Conservation (phyloP, 2,329 filamentous ascomycete genomes). For the Fusarium vanettenii region DNA sequence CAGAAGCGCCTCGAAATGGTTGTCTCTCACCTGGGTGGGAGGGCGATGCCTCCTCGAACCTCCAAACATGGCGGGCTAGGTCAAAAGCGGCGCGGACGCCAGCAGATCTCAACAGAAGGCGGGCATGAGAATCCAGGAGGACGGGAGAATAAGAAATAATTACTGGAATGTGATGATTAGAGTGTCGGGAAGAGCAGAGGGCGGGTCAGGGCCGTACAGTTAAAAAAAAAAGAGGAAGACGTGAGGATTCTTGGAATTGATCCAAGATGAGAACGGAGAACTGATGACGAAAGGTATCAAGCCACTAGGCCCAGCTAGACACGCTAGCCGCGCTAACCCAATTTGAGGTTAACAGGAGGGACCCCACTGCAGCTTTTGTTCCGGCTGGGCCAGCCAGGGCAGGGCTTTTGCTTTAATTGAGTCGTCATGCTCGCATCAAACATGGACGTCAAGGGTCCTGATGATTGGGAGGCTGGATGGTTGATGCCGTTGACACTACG, state of each 20-base stretch:
- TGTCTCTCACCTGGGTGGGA: constrained; percentile 60
- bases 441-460: neutral
- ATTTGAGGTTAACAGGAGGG: constrained; percentile 16
- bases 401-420: neutral
- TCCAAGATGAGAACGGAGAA: constrained; percentile 16
- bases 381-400: constrained; percentile 2
- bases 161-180: constrained; percentile 22
- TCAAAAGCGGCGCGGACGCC: constrained; percentile 38
- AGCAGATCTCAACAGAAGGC: constrained; percentile 22
- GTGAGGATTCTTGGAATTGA: constrained; percentile 26
- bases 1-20: constrained; percentile 22
- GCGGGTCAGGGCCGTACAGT: constrained; percentile 8
- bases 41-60: constrained; percentile 61
- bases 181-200: constrained; percentile 13
- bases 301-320: constrained; percentile 28
- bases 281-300: constrained; percentile 43
- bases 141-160: constrained; percentile 3
- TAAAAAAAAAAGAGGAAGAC: constrained; percentile 16
- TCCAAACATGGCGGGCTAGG: constrained; percentile 58
- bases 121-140: constrained; percentile 36
- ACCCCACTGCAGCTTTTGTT: constrained; percentile 23
- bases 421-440: neutral
- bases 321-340: constrained; percentile 24
- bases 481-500: neutral
- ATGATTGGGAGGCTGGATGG: neutral